Base-by-base conservation (phyloP, 331 rosid genomes). In the Erythrophleum ivorense region DNA sequence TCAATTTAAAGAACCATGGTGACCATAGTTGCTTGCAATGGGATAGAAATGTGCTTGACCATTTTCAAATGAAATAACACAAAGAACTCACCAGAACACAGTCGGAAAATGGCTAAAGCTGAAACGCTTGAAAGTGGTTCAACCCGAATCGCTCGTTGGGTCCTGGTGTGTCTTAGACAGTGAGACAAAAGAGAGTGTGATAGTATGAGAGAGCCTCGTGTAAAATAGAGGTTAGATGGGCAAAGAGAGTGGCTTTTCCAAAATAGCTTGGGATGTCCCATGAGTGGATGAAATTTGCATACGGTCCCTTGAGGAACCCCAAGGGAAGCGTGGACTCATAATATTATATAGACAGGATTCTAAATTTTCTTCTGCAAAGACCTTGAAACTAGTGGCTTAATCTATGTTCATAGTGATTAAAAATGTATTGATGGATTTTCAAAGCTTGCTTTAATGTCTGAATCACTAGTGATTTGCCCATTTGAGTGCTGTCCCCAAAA, bases 201-300 rank as follows among this genome's bases (percentile, higher is more conserved):
- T 0, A 52, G 75, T 18, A 50, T 24, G 69, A 50, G 84, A 74
- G 38, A 31, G 79, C 67, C 54, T 82, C 48, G 76, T 84, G 88
- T 73, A 80, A 79, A 73, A 78, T 76, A 86, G 80, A 58, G 85
- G 88, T 65, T 85, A 24, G 92, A 62, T 81, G 9, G 78, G 53
- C 79, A 80, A 24, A 72, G 34, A 3, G 33, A 29, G 43, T 89
- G 99, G 94, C 98, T 85, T 84, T 93, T 90, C 83, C 83, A 76
- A 78, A 85, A 83, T 48, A 77, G 99, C 93, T 93, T 89, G 97
- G 85, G 98, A 92, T 79, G 82, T 34, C 78, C 48, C 49, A 60
- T 82, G 89, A 73, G 94, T 93, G 99, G 96, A 86, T 90, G 96
- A 92, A 84, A 91, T 49, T 83, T n/a, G 86, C 67, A 77, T 80